phyloP scores from a whole-genome alignment of 208 protist genomes.

The Phytomonas sp. region DNA sequence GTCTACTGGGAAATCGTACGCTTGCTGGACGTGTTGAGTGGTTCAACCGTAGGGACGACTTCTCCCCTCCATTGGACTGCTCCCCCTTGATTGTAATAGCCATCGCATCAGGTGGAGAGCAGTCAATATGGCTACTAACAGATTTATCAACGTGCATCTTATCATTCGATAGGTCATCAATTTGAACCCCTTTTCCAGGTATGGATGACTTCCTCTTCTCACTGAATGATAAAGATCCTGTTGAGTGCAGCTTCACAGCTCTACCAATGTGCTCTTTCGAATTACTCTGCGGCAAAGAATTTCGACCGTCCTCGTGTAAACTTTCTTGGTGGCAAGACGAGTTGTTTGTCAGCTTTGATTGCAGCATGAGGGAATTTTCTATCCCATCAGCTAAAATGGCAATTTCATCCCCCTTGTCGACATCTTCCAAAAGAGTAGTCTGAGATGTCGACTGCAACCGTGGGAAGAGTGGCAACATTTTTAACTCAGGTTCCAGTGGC shows the following conservation, averaged over 20 bases:
- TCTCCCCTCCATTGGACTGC: background rate
- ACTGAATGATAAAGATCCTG: background rate
- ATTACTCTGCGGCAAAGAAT: background rate
- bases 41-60: background rate
- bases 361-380: background rate
- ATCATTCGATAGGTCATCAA: background rate
- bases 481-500: background rate
- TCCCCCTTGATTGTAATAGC: background rate
- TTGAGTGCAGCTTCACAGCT: background rate
- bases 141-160: background rate
- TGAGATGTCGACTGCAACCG: background rate
- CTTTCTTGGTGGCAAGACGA: background rate
- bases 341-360: background rate
- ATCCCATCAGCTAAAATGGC: background rate
- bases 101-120: background rate
- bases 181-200: background rate
- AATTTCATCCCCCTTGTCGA: constrained; percentile 5
- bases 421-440: background rate
- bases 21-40: background rate
- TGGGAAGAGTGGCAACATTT: background rate
- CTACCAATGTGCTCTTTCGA: background rate
- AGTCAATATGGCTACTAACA: background rate
- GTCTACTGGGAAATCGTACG: background rate
- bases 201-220: background rate
- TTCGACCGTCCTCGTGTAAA: background rate